Base-by-base conservation (phyloP, 1,284 basidiomycete species). In the Ustilago cynodontis region DNA sequence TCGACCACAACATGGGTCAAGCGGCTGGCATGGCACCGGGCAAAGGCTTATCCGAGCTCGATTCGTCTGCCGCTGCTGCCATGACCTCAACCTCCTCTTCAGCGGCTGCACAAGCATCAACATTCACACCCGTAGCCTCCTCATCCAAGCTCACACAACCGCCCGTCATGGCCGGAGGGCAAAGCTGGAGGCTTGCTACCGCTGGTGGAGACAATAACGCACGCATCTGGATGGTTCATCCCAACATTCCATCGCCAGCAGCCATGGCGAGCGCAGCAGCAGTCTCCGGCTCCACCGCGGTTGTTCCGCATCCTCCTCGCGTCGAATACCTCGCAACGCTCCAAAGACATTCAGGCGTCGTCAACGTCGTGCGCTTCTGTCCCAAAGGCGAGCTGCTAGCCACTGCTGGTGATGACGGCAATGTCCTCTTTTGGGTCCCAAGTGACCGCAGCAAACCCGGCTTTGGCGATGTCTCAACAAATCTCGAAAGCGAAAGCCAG, bases 131-230 rank as follows among this genome's bases (percentile, higher is more conserved):
- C 22, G 43, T 63, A 18, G 55, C 66, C 6, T 76, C 73, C n/a
- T 67, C 73, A 1, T 71, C 75, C 41, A 77, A 72, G 60, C 59
- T 64, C 33, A 47, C 49, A 1, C 79, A 76, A 3, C 77, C 78
- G 0, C 77, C 81, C 26, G 69, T 81, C 35, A 74, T 78, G 53
- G 84, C 86, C 20, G 87, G 87, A 14, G 87, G 87, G 3, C 87
- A 88, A 65, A 89, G 91, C 57, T 98, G 97, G 88, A 90, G 93
- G 74, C 88, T 99, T 10, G 96, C 95, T 0, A 98, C 97, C 0
- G 95, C 92, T 11, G 96, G 96, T 52, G 96, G 96, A 83, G 96
- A 99, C 86, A 98, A 96, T 85, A 93, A 96, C 88, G 94, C 98
- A 82, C 89, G 95, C 51, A 76, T 85, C 57, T 85, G 84, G 84